Evolutionary conservation across 1,139 yeast genomes (phyloP), one percentile per base, ranked within the genome.

Genomic region (Diutina pseudorugosa): DNA sequence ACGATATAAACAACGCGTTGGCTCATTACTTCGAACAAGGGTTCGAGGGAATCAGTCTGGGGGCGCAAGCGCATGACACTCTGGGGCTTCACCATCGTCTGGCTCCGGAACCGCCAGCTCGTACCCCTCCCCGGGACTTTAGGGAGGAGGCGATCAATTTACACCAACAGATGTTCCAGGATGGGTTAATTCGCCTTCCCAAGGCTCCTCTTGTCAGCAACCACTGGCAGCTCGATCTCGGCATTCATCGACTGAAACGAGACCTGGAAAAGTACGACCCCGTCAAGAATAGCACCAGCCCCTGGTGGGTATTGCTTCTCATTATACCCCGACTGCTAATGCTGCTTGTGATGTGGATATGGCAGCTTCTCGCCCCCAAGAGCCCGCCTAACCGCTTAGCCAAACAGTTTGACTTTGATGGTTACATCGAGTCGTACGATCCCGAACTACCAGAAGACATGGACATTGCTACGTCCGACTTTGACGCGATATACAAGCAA

Each of bases 1-100:
- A 45, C 27, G 49, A 45, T 18, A 27, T 45, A 16, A 45, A 45
- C 23, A 45, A 45, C 16, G 49, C 49, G 8, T 18, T 45, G 14
- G 49, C 49, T 27, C 49, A 45, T 16, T 45, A 45, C n/a, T 45
- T 45, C 11, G 49, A 45, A 33, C 49, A 45, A 9, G 49, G 49
- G 14, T 45, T 45, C 16, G 49, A 45, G 8, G 49, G 49, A 6
- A n/a, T 45, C 49, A 45, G 21, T 16, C 40, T 27, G 40, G 49
- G 49, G 49, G 40, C 27, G 7, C 36, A 45, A 25, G 21, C 16
- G 5, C 49, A 45, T 16, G 14, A 14, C 19, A 25, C 36, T n/a
- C 18, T 8, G n/a, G 49, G 49, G 8, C 49, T 45, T 16, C 40
- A 25, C 12, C 49, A 45, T 19, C 49, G 49, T n/a, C 18, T 3